These are phyloP conservation scores for Metschnikowia kunwiensis DNA, from an alignment of 805 yeast species.

Conservation along the genomic window DNA sequence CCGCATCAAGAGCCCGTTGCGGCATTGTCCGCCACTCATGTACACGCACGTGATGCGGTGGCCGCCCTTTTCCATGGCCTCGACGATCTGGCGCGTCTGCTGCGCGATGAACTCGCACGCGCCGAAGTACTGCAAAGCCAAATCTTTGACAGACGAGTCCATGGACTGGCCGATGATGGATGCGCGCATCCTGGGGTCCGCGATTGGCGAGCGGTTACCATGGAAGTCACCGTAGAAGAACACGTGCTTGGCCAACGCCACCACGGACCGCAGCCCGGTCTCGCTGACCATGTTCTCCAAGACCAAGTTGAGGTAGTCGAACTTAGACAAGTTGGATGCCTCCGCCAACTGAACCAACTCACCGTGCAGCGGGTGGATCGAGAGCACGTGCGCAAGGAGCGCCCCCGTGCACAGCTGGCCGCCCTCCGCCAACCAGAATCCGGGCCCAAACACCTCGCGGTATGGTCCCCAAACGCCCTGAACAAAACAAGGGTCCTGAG, in stretches of 20 bases:
- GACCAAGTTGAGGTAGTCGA: slow-evolving; percentile 75
- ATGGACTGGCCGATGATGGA: slow-evolving; percentile 88
- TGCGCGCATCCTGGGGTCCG: slow-evolving; percentile 91
- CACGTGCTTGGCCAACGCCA: slow-evolving; percentile 74
- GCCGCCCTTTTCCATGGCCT: slow-evolving; percentile 77
- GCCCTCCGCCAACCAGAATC: slow-evolving; percentile 95
- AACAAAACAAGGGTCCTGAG: slow-evolving; percentile 81
- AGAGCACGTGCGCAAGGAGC: slow-evolving; percentile 78
- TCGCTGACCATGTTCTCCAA: slow-evolving; percentile 64
- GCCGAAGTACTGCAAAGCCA: slow-evolving; percentile 83
- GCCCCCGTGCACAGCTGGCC: slow-evolving; percentile 99
- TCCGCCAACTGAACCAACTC: slow-evolving; percentile 68
- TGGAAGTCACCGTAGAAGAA: slow-evolving; percentile 96
- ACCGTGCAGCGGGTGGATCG: slow-evolving; percentile 83
- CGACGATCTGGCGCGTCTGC: slow-evolving; percentile 93
- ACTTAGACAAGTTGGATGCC: slow-evolving; percentile 66
- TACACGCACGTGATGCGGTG: slow-evolving; percentile 73
- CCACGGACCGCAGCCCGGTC: slow-evolving; percentile 64
- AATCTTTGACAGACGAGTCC: slow-evolving; percentile 81
- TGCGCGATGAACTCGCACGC: slow-evolving; percentile 98
- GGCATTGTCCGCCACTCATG: slow-evolving; percentile 96
- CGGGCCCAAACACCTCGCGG: slow-evolving; percentile 86
- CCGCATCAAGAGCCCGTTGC: slow-evolving; percentile 86
- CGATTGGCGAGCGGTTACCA: slow-evolving; percentile 97
- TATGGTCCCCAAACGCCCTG: slow-evolving; percentile 99